These are phyloP conservation scores for Neckera pumila DNA, from an alignment of 225 moss, liverwort and hornwort species.

Conservation along the genomic window DNA sequence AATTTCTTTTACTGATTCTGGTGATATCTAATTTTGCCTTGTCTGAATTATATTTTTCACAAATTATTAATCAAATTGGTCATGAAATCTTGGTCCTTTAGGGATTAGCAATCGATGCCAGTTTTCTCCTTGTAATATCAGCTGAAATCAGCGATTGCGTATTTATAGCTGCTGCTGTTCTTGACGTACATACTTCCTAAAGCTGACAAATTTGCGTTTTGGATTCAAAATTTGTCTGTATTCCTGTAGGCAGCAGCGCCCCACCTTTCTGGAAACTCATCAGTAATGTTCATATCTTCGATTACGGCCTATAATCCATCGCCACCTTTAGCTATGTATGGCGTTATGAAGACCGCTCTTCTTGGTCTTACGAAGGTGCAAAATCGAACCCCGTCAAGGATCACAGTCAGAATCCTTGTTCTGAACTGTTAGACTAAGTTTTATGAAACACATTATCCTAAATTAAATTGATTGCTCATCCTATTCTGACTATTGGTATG, in stretches of 20 bases:
- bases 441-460: not conserved
- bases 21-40: no score
- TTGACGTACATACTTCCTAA: not conserved
- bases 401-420: not conserved
- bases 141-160: not conserved
- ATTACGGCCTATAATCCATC: constrained; percentile 37
- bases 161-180: not conserved
- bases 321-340: constrained; percentile 63
- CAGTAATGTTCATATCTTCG: constrained; percentile 72
- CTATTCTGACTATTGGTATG: not conserved
- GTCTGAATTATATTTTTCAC: no score
- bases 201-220: not conserved
- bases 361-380: constrained; percentile 94
- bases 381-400: not conserved
- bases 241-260: constrained; percentile 57
- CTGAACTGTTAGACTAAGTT: not conserved
- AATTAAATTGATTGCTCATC: not conserved
- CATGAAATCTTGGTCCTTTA: not conserved
- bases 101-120: not conserved
- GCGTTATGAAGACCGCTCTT: constrained; percentile 86
- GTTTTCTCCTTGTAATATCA: not conserved
- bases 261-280: constrained; percentile 64
- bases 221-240: not conserved
- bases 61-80: not conserved
- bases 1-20: no score